phyloP scores from a whole-genome alignment of 257 asterid genomes.

The Ballota nigra region DNA sequence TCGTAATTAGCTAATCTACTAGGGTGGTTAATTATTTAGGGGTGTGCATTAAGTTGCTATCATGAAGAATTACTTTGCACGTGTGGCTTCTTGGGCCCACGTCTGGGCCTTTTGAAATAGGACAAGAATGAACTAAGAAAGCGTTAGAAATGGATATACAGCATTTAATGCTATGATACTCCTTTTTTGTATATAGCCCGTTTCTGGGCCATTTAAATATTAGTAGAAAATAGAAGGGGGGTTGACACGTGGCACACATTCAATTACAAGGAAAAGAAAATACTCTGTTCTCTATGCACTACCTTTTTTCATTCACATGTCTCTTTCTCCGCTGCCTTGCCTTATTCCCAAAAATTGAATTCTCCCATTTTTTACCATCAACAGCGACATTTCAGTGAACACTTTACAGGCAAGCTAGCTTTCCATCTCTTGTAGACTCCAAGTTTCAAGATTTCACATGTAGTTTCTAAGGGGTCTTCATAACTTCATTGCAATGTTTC shows the following conservation, averaged over 20 bases:
- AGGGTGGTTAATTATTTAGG: conserved; percentile 31
- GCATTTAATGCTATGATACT: not conserved
- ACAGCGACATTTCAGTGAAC: conserved; percentile 24
- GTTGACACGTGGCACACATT: not conserved
- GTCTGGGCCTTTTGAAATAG: conserved; percentile 8
- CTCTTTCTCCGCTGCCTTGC: conserved; percentile 28
- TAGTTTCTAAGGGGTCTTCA: too few relatives aligned
- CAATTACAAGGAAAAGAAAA: not conserved
- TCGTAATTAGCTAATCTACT: conserved; percentile 16
- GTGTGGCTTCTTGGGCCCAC: conserved; percentile 31
- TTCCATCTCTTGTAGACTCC: not conserved
- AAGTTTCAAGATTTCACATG: conserved; percentile 11
- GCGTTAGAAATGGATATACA: not conserved
- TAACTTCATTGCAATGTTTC: too few relatives aligned
- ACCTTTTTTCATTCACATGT: conserved; percentile 25
- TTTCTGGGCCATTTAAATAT: not conserved
- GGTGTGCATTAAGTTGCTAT: conserved; percentile 24
- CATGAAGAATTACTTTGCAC: conserved; percentile 30
- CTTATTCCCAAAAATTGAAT: conserved; percentile 13
- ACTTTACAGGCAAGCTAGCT: not conserved
- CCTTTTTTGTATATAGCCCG: not conserved
- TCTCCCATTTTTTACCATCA: conserved; percentile 2
- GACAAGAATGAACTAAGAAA: not conserved
- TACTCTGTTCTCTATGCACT: conserved; percentile 25
- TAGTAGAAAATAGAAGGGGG: not conserved